These are phyloP conservation scores for Myriosclerotinia scirpicola DNA, from an alignment of 2,329 filamentous ascomycete species.

Conservation along the genomic window DNA sequence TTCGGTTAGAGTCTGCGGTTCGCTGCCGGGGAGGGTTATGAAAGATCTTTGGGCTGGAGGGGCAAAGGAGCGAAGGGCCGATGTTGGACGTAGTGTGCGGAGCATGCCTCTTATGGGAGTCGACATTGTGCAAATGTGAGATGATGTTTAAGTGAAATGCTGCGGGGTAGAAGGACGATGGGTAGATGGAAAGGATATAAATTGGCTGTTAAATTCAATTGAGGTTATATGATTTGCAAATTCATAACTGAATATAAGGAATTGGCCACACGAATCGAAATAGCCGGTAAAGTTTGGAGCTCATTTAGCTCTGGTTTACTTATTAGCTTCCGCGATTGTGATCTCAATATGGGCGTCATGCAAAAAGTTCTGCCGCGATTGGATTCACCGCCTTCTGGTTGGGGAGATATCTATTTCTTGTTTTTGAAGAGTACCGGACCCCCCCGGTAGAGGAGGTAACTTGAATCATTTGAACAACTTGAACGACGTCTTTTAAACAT, in stretches of 20 bases:
- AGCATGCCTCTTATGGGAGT: slow-evolving; percentile 28
- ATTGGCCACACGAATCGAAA: slow-evolving; percentile 1
- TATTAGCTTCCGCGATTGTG: background rate
- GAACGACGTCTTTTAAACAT: background rate
- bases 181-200: background rate
- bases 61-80: slow-evolving; percentile 28
- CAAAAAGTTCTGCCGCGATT: background rate
- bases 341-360: background rate
- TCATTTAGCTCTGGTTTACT: background rate
- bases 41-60: slow-evolving; percentile 45
- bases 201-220: background rate
- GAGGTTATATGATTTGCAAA: background rate
- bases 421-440: background rate
- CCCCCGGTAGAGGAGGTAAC: background rate
- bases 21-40: slow-evolving; percentile 42
- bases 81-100: slow-evolving; percentile 30
- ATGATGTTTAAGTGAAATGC: background rate
- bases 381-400: slow-evolving; percentile 1
- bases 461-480: too few species aligned
- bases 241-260: background rate
- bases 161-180: background rate
- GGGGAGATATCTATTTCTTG: background rate
- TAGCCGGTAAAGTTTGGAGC: background rate
- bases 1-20: slow-evolving; percentile 66
- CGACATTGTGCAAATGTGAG: slow-evolving; percentile 28